Evolutionary conservation across 75 land plant genomes (phyloP).

Genomic region (Azolla pinnata): DNA sequence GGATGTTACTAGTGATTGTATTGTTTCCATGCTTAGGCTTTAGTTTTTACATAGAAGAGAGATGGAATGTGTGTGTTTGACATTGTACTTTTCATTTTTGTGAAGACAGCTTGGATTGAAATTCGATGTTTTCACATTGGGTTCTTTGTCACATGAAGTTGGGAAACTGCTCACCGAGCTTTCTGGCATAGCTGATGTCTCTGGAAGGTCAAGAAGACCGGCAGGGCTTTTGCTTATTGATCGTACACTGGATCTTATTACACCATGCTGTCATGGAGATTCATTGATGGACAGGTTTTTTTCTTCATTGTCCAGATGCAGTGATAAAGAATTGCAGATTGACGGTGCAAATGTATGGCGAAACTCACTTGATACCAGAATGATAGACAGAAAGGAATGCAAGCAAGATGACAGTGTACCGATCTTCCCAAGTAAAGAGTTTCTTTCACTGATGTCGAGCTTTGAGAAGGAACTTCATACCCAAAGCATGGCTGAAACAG

Average conservation of each 20-base stretch:
- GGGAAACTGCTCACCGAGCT: conserved; percentile 77
- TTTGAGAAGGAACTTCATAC: no score
- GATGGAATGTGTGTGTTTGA: no score
- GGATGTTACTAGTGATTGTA: no score
- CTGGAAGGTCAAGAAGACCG: conserved; percentile 58
- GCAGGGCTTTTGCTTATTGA: conserved; percentile 84
- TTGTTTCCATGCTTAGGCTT: no score
- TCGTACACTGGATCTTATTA: conserved; percentile 79
- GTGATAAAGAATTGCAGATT: conserved; percentile 21
- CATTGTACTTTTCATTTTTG: no score
- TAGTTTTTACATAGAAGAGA: no score
- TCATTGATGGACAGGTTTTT: conserved; percentile 69
- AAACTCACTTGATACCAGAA: conserved; percentile 45
- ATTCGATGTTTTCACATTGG: conserved; percentile 79
- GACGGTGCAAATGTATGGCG: no score
- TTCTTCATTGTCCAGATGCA: conserved; percentile 55
- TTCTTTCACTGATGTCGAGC: no score
- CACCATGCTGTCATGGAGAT: conserved; percentile 87
- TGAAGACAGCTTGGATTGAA: conserved; percentile 72
- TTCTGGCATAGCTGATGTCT: conserved; percentile 82
- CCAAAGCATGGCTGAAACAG: no score
- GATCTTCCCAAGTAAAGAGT: neutral
- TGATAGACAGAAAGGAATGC: no score
- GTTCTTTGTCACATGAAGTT: conserved; percentile 64
- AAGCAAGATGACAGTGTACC: conserved; percentile 1